Evolutionary conservation across 2,329 filamentous ascomycete genomes (phyloP).

Genomic region (Xylariaceae sp.): DNA sequence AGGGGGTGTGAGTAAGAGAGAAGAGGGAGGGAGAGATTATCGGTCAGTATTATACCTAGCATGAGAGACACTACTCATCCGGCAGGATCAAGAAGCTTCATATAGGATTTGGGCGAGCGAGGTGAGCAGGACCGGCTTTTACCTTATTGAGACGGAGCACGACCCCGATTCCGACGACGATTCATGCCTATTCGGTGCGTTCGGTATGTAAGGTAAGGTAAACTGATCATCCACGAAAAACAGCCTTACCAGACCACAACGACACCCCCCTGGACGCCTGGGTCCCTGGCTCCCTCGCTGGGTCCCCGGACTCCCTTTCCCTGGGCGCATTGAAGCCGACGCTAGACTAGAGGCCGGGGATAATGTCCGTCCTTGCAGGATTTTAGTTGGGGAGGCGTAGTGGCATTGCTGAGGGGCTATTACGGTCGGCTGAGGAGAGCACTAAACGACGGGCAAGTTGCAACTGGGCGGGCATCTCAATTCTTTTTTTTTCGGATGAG

Average conservation of each 20-base stretch:
- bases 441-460: conserved; percentile 8
- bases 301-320: conserved; percentile 2
- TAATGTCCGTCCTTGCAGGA: conserved; percentile 12
- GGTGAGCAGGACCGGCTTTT: too few relatives aligned
- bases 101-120: too few relatives aligned
- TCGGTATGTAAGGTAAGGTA: too few relatives aligned
- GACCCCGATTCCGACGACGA: neutral
- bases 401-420: conserved; percentile 19
- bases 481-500: too few relatives aligned
- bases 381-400: conserved; percentile 13
- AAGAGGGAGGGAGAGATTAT: too few relatives aligned
- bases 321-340: conserved; percentile 1
- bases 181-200: too few relatives aligned
- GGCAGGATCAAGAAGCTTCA: too few relatives aligned
- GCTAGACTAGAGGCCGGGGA: conserved; percentile 13
- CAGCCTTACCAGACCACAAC: neutral
- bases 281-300: conserved; percentile 4
- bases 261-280: too few relatives aligned
- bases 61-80: too few relatives aligned
- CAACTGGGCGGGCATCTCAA: too few relatives aligned
- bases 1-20: too few relatives aligned
- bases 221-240: neutral
- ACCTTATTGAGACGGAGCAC: neutral
- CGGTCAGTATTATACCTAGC: too few relatives aligned
- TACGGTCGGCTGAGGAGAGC: conserved; percentile 23